Percentiles rank a stretch among this genome's conserved stretches.
phyloP scores from a whole-genome alignment of 2,329 filamentous ascomycete genomes.

The Exophiala aquamarina region DNA sequence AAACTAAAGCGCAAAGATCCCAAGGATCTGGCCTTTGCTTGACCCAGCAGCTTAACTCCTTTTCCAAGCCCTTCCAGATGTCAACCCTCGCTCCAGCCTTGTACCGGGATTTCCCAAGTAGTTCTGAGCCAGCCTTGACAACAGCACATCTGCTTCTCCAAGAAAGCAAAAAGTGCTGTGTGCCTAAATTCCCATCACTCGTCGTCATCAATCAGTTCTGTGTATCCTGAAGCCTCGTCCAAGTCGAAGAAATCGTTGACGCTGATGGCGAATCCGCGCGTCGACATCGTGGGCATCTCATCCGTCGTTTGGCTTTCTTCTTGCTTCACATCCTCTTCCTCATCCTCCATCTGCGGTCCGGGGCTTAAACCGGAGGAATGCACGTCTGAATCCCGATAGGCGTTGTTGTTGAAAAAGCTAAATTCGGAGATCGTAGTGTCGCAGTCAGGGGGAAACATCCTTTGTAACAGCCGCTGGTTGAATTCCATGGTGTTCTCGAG shows the following conservation, averaged over 20 bases:
- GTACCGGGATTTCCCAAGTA: too few species aligned
- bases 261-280: slow-evolving; percentile 16
- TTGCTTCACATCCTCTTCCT: slow-evolving; percentile 1
- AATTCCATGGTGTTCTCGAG: too few species aligned
- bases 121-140: too few species aligned
- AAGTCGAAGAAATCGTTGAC: slow-evolving; percentile 23
- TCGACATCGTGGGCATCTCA: neutral
- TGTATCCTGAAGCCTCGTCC: slow-evolving; percentile 13
- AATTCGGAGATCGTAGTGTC: neutral
- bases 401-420: neutral
- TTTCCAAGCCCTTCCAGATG: too few species aligned
- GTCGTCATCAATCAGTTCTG: too few species aligned
- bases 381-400: slow-evolving; percentile 7
- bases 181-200: too few species aligned
- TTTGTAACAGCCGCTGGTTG: neutral
- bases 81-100: too few species aligned
- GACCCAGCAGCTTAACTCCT: too few species aligned
- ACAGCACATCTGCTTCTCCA: too few species aligned
- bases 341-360: slow-evolving; percentile 6
- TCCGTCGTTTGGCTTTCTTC: neutral
- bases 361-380: slow-evolving; percentile 22
- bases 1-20: too few species aligned
- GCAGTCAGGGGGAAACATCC: neutral
- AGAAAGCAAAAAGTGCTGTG: too few species aligned
- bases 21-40: too few species aligned